A percentile compares a stretch with the other conserved stretches of the same genome.
Evolutionary conservation across 768 basidiomycete genomes (phyloP).

Genomic region (Leucocoprinus birnbaumii): DNA sequence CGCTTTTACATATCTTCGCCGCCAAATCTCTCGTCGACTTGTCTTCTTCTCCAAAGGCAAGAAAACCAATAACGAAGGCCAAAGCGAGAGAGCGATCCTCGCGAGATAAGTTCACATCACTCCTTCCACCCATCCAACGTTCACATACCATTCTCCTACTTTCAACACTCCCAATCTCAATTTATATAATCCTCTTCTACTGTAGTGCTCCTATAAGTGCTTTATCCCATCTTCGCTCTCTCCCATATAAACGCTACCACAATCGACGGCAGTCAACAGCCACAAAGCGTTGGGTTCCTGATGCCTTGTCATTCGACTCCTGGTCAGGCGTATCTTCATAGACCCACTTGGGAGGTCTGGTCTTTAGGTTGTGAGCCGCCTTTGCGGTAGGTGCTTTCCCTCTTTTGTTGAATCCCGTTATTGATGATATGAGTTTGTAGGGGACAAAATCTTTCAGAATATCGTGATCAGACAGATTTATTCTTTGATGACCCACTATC

Average conservation of each 20-base stretch:
- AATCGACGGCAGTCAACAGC: conserved; percentile 16
- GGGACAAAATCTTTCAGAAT: conserved; percentile 48
- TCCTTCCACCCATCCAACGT: conserved; percentile 29
- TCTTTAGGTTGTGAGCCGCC: conserved; percentile 93
- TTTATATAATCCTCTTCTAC: conserved; percentile 76
- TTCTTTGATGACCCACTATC: conserved; percentile 72
- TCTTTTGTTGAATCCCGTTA: conserved; percentile 10
- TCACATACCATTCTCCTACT: conserved; percentile 42
- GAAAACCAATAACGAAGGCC: neutral
- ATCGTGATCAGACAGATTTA: conserved; percentile 77
- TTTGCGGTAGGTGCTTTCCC: conserved; percentile 52
- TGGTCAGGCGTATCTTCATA: conserved; percentile 85
- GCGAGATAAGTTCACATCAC: neutral
- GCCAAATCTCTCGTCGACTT: conserved; percentile 65
- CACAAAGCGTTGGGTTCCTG: conserved; percentile 63
- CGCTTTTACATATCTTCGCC: conserved; percentile 78
- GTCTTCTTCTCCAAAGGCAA: conserved; percentile 16
- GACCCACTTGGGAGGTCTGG: conserved; percentile 65
- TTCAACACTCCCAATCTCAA: conserved; percentile 54
- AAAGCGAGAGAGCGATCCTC: neutral
- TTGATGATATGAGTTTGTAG: no score
- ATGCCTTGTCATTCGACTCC: conserved; percentile 99
- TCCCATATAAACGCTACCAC: conserved; percentile 46
- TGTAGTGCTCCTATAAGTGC: conserved; percentile 77
- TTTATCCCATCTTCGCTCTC: conserved; percentile 59